Conservation (phyloP, 768 basidiomycete species). For the Leccinellum luteum region DNA sequence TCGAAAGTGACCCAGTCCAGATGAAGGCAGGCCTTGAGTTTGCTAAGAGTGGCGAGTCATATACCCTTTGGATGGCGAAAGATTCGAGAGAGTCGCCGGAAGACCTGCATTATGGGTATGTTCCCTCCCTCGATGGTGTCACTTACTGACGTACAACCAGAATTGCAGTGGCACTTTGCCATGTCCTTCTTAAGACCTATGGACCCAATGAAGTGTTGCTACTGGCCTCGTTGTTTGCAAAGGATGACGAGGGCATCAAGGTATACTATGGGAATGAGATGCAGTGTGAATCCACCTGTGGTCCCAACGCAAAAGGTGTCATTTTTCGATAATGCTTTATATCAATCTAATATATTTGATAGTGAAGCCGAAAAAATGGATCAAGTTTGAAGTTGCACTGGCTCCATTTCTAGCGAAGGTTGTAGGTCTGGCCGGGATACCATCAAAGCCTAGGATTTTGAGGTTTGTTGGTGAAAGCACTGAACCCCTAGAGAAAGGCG, state of each 20-base stretch:
- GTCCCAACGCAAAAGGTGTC: not conserved
- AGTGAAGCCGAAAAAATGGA: not conserved
- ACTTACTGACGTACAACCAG: not conserved
- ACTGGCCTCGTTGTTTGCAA: slow-evolving; percentile 8
- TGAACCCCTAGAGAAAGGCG: slow-evolving; percentile 1
- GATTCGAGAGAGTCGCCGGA: not conserved
- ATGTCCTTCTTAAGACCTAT: slow-evolving; percentile 10
- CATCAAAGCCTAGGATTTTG: not conserved
- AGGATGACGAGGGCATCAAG: not conserved
- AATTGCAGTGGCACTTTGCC: slow-evolving; percentile 12
- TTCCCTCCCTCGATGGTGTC: not conserved
- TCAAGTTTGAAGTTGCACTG: not conserved
- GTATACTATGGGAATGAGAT: not conserved
- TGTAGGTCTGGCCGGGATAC: not conserved
- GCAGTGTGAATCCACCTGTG: not conserved
- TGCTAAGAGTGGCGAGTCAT: not conserved
- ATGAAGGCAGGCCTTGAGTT: slow-evolving; percentile 7
- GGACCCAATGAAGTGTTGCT: slow-evolving; percentile 12
- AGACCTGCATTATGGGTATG: slow-evolving; percentile 7
- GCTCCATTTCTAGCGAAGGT: not conserved
- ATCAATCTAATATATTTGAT: not conserved
- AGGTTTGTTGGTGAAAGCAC: not conserved
- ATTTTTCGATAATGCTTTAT: not conserved
- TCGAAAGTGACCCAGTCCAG: not conserved
- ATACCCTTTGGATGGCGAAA: slow-evolving; percentile 11